Percentiles rank a stretch among this genome's conserved stretches.
Evolutionary conservation across 192 early-diverging fungal species (phyloP).

Genomic region (Linnemannia hyalina): DNA sequence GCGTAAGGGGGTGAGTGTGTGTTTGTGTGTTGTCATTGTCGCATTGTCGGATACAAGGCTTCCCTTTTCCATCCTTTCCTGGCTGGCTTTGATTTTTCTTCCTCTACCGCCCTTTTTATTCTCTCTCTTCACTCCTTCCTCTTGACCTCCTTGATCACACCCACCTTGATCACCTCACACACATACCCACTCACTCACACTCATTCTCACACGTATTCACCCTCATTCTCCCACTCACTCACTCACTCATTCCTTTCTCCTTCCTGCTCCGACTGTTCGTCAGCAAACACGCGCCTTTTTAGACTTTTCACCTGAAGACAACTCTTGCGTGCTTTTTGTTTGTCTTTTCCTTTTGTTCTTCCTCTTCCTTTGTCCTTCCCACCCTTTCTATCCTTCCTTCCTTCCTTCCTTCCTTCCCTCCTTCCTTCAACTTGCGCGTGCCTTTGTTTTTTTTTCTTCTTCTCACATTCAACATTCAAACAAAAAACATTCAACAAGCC

Average conservation of each 20-base stretch:
- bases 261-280: neutral
- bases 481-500: too few relatives aligned
- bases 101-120: neutral
- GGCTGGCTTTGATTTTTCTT: neutral
- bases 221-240: too few relatives aligned
- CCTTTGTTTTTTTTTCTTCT: neutral
- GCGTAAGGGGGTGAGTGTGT: neutral
- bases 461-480: conserved; percentile 1
- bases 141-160: neutral
- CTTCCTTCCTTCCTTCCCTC: neutral
- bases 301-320: too few relatives aligned
- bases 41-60: neutral
- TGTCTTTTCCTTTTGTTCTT: neutral
- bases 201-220: neutral
- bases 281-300: neutral
- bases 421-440: neutral
- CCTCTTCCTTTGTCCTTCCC: neutral
- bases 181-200: neutral
- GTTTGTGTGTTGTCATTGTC: neutral
- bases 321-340: neutral
- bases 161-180: neutral
- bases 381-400: neutral
- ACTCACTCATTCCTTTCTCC: neutral
- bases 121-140: neutral
- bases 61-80: conserved; percentile 2